phyloP scores from a whole-genome alignment of 2,329 filamentous ascomycete genomes.

The Cercospora brassicicola region DNA sequence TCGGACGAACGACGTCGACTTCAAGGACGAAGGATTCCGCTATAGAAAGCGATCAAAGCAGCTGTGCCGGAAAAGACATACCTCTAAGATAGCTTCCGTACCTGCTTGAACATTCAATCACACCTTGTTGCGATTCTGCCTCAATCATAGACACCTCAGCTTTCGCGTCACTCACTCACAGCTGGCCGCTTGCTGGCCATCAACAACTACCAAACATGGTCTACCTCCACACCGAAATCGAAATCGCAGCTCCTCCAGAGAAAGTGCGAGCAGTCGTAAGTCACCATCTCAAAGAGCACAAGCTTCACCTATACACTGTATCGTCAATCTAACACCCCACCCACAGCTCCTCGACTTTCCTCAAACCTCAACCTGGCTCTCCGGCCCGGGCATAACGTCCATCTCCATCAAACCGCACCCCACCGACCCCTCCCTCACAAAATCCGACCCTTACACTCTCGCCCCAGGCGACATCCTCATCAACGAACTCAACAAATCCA shows the following conservation, averaged over 20 bases:
- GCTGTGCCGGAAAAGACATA: not conserved
- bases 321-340: too few species aligned
- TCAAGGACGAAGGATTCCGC: not conserved
- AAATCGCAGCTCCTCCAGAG: constrained; percentile 18
- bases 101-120: not conserved
- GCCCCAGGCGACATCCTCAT: not conserved
- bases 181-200: not conserved
- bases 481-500: not conserved
- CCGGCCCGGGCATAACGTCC: not conserved
- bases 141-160: not conserved
- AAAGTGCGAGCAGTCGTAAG: constrained; percentile 18
- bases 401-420: not conserved
- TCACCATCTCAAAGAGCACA: too few species aligned
- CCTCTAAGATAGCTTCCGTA: not conserved
- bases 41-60: not conserved
- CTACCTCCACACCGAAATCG: constrained; percentile 13
- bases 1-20: not conserved
- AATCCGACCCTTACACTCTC: not conserved
- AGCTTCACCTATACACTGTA: too few species aligned
- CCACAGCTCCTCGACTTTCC: constrained; percentile 23
- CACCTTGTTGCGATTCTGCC: not conserved
- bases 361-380: constrained; percentile 10
- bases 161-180: not conserved
- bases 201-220: constrained; percentile 13
- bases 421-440: not conserved